phyloP scores from a whole-genome alignment of 176 grass and related monocot genomes.

The Cymbopogon citratus region DNA sequence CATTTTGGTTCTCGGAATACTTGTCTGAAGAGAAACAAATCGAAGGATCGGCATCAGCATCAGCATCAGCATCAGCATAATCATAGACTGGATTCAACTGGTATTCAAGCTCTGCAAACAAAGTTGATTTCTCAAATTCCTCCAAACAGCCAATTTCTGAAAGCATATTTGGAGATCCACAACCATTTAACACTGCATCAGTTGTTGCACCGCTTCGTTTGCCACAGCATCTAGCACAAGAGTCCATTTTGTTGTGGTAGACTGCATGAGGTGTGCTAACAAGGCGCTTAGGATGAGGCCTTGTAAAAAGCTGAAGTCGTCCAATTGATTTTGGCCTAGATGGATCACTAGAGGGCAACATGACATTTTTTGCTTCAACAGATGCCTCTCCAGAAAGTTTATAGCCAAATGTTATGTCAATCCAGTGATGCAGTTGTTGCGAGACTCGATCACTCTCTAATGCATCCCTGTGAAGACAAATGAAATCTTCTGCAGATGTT shows the following conservation, averaged over 20 bases:
- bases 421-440: constrained; percentile 88
- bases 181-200: constrained; percentile 11
- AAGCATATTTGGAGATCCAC: constrained; percentile 14
- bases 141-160: constrained; percentile 50
- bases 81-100: constrained; percentile 64
- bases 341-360: constrained; percentile 77
- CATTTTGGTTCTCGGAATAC: constrained; percentile 14
- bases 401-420: constrained; percentile 98
- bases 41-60: constrained; percentile 29
- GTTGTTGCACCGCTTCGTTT: constrained; percentile 13
- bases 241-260: constrained; percentile 48
- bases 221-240: constrained; percentile 49
- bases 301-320: constrained; percentile 73
- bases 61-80: constrained; percentile 35
- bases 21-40: constrained; percentile 32
- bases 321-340: constrained; percentile 70
- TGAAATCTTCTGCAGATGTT: constrained; percentile 71
- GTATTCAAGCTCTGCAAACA: constrained; percentile 66
- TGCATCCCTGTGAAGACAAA: constrained; percentile 76
- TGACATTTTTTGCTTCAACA: constrained; percentile 92
- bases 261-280: constrained; percentile 37
- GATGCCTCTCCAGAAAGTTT: constrained; percentile 82
- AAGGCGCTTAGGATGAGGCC: constrained; percentile 70
- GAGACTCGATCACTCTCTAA: constrained; percentile 87
- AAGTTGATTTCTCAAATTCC: constrained; percentile 62